Base-by-base conservation (phyloP, 1,284 basidiomycete species). In the Boletus semigastroideus region DNA sequence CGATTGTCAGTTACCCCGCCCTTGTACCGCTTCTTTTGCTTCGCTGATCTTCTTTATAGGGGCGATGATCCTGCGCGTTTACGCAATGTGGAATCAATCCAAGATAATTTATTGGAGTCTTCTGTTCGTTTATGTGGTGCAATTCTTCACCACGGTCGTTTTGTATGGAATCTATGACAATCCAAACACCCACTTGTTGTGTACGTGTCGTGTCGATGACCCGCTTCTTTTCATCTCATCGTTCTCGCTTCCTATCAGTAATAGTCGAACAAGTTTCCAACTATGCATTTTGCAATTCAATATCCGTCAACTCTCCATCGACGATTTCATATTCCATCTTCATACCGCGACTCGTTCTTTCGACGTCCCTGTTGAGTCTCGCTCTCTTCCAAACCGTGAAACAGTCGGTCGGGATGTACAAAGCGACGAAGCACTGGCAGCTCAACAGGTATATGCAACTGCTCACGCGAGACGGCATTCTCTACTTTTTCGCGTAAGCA, bases 401-500 rank as follows among this genome's bases (percentile, higher is more conserved):
- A 9, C 42, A 53, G 6, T 46, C 33, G 10, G 1, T 53, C 5
- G 3, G 14, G 2, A 20, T 42, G 20, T 42, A 52, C 39, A 45
- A 19, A 22, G 42, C 14, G 3, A 42, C 50, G 10, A 37, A 17
- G 2, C 17, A 19, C 1, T 53, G 49, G 49, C 19, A 41, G 10
- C 16, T 4, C 7, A 53, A 41, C 34, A n/a, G 34, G 2, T 53
- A 45, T 20, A 33, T 53, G 42, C 12, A 27, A 11, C 10, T 6
- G 0, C 28, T 53, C 2, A 10, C 12, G 14, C 31, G 11, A 20
- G 42, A 53, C 12, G 52, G 52, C 5, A 20, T 53, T 8, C 13
- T 52, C 5, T 53, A 52, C 33, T 52, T 53, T 20, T 0, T 41
- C 19, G 9, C 1, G 51, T 52, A 45, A 2, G 51, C 52, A 5